Conservation (phyloP, 305 asterid genomes). For the Caryopteris hybrid region DNA sequence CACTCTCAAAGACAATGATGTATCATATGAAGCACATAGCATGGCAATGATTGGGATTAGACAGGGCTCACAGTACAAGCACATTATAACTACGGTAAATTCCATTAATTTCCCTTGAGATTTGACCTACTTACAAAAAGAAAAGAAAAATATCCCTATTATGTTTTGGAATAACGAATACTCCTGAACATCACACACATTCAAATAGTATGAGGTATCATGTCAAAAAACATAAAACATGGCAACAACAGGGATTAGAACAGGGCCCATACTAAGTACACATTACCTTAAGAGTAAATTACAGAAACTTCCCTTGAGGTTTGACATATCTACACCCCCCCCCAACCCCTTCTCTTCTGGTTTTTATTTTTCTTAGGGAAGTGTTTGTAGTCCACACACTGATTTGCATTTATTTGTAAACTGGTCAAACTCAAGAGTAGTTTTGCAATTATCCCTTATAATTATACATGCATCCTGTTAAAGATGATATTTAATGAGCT, state of each 20-base stretch:
- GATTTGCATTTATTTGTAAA: neutral
- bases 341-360: too few relatives aligned
- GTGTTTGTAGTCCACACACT: neutral
- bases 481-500: neutral
- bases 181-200: neutral
- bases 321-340: too few relatives aligned
- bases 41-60: neutral
- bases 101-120: neutral
- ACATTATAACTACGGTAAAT: neutral
- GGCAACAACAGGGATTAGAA: neutral
- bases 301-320: too few relatives aligned
- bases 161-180: too few relatives aligned
- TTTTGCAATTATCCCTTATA: neutral
- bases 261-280: neutral
- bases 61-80: neutral
- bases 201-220: neutral
- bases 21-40: neutral
- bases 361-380: too few relatives aligned
- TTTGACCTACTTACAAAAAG: neutral
- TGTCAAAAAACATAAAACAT: neutral
- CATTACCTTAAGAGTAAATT: too few relatives aligned
- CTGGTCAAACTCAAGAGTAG: neutral
- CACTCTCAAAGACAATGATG: neutral
- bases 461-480: neutral
- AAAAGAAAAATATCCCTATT: too few relatives aligned